A percentile compares a stretch with the other conserved stretches of the same genome.
These are phyloP conservation scores for Berberis thunbergii DNA, from an alignment of 164 flowering plant species.

Conservation along the genomic window DNA sequence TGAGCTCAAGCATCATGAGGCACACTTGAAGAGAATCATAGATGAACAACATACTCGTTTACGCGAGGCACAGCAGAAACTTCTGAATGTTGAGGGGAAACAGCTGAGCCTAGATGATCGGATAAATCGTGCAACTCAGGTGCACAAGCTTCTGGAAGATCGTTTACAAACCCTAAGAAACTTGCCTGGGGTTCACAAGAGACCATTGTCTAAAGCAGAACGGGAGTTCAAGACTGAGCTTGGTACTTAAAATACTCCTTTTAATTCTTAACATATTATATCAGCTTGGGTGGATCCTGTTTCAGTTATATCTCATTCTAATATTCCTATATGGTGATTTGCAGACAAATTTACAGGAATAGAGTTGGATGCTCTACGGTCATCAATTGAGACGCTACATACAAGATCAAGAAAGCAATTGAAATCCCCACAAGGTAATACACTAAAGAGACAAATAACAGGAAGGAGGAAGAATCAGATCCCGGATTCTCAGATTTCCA, in stretches of 20 bases:
- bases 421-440: constrained; percentile 30
- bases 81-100: constrained; percentile 53
- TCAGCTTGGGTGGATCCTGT: background rate
- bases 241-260: constrained; percentile 34
- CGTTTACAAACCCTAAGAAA: constrained; percentile 49
- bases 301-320: background rate
- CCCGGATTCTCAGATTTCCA: constrained; percentile 48
- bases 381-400: constrained; percentile 55
- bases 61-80: constrained; percentile 41
- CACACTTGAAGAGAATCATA: constrained; percentile 58
- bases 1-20: constrained; percentile 73
- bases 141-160: constrained; percentile 39
- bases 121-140: constrained; percentile 36
- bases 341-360: constrained; percentile 67
- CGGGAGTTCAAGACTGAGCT: constrained; percentile 71
- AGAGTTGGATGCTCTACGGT: constrained; percentile 72
- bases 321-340: background rate
- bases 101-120: constrained; percentile 50
- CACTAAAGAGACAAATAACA: constrained; percentile 18
- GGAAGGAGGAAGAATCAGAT: constrained; percentile 28
- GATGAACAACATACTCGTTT: constrained; percentile 61
- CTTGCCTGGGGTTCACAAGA: constrained; percentile 59
- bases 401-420: constrained; percentile 50
- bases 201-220: constrained; percentile 76
- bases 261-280: background rate